A percentile compares a stretch with the other conserved stretches of the same genome.
Evolutionary conservation across 2,329 filamentous ascomycete genomes (phyloP).

Genomic region (Ophiostoma piceae): DNA sequence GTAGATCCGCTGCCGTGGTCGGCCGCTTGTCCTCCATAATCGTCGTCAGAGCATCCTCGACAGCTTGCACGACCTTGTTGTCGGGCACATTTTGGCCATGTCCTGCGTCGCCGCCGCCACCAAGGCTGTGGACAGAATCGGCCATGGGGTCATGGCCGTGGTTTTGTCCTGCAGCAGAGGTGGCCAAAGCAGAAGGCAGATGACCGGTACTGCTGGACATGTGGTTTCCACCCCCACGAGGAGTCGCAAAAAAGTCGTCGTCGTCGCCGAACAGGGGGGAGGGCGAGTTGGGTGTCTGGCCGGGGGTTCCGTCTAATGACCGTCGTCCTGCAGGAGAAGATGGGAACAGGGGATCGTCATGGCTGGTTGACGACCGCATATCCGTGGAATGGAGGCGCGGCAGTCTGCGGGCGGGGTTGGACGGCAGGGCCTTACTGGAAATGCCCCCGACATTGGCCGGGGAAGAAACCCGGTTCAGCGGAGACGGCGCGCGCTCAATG

Average conservation of each 20-base stretch:
- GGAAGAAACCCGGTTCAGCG: conserved; percentile 8
- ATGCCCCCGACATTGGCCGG: neutral
- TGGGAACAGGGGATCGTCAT: conserved; percentile 10
- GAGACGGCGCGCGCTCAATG: conserved; percentile 5
- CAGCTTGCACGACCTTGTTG: conserved; percentile 78
- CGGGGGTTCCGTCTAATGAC: conserved; percentile 58
- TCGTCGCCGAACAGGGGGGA: conserved; percentile 75
- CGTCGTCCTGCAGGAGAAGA: conserved; percentile 41
- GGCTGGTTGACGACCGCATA: neutral
- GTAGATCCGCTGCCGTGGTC: conserved; percentile 58
- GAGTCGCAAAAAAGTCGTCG: conserved; percentile 49
- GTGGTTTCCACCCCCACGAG: conserved; percentile 1
- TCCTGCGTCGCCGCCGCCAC: conserved; percentile 34
- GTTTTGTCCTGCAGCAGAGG: conserved; percentile 33
- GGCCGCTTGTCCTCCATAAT: conserved; percentile 78
- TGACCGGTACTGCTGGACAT: conserved; percentile 15
- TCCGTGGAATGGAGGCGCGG: conserved; percentile 11
- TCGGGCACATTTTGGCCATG: conserved; percentile 46
- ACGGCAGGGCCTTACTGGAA: conserved; percentile 4
- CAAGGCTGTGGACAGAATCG: conserved; percentile 73
- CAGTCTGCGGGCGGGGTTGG: conserved; percentile 12
- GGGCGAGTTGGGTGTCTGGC: conserved; percentile 28
- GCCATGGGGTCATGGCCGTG: conserved; percentile 59
- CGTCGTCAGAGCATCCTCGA: conserved; percentile 85
- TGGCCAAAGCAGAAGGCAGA: neutral